Evolutionary conservation across 495 filamentous ascomycete species (phyloP).

Genomic region (Neurospora discreta): DNA sequence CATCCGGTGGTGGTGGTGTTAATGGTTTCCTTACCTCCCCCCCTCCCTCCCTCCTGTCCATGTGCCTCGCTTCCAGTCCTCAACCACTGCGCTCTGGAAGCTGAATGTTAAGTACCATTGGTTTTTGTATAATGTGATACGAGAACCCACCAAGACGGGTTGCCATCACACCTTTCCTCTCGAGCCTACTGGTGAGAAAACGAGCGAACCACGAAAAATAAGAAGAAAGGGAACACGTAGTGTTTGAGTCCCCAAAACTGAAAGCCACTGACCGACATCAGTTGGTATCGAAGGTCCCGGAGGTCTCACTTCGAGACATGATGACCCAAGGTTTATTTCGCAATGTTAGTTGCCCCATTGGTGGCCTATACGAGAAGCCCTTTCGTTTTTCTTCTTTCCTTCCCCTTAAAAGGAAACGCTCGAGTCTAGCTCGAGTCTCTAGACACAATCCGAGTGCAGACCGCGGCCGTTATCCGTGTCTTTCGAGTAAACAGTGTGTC

Average conservation of each 20-base stretch:
- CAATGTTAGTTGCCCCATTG: neutral
- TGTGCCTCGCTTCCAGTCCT: neutral
- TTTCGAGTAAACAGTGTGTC: neutral
- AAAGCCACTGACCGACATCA: neutral
- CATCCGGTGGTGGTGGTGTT: neutral
- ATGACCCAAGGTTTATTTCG: neutral
- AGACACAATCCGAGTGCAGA: neutral
- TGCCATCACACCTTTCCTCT: neutral
- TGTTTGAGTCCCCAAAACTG: neutral
- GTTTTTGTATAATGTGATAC: neutral
- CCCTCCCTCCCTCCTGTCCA: neutral
- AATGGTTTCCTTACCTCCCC: neutral
- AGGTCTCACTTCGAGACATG: neutral
- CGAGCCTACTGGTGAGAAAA: neutral
- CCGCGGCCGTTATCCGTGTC: neutral
- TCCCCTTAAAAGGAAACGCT: neutral
- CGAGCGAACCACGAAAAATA: neutral
- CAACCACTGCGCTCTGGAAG: neutral
- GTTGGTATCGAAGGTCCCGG: neutral
- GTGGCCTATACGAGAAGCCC: neutral
- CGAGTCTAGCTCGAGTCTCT: neutral
- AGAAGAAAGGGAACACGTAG: neutral
- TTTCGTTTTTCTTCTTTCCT: neutral
- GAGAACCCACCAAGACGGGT: neutral
- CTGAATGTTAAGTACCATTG: neutral